These are phyloP conservation scores for Solanum virginianum DNA, from an alignment of 257 asterid species.

Conservation along the genomic window DNA sequence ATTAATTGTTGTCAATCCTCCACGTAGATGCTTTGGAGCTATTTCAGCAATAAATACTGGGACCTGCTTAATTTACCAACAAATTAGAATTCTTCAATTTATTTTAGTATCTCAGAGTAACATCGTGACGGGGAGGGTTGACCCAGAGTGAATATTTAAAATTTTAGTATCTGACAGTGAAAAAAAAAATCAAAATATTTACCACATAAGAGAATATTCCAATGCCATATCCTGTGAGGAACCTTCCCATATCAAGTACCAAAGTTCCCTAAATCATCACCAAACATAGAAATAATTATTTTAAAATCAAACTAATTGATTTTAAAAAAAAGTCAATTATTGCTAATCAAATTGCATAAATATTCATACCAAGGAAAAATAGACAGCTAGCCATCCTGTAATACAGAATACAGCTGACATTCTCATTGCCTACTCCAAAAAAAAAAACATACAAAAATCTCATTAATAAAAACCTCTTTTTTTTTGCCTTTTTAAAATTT, in stretches of 20 bases:
- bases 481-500: neutral
- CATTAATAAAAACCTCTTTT: neutral
- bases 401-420: slow-evolving; percentile 60
- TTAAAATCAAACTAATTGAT: neutral
- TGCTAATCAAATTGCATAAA: neutral
- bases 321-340: neutral
- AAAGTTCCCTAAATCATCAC: slow-evolving; percentile 35
- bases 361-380: slow-evolving; percentile 35
- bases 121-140: too few relatives aligned
- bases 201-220: slow-evolving; percentile 83
- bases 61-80: slow-evolving; percentile 22
- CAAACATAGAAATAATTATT: neutral
- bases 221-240: slow-evolving; percentile 76
- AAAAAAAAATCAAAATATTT: neutral
- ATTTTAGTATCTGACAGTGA: neutral
- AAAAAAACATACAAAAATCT: neutral
- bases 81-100: neutral
- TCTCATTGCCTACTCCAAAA: slow-evolving; percentile 56
- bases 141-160: too few relatives aligned
- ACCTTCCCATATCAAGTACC: slow-evolving; percentile 62
- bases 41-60: slow-evolving; percentile 82
- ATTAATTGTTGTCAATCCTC: slow-evolving; percentile 75
- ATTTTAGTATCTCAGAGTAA: neutral
- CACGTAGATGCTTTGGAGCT: slow-evolving; percentile 71
- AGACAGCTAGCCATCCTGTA: slow-evolving; percentile 65